A percentile compares a stretch with the other conserved stretches of the same genome.
phyloP scores from a whole-genome alignment of 306 rosid species.

The Parietaria judaica region DNA sequence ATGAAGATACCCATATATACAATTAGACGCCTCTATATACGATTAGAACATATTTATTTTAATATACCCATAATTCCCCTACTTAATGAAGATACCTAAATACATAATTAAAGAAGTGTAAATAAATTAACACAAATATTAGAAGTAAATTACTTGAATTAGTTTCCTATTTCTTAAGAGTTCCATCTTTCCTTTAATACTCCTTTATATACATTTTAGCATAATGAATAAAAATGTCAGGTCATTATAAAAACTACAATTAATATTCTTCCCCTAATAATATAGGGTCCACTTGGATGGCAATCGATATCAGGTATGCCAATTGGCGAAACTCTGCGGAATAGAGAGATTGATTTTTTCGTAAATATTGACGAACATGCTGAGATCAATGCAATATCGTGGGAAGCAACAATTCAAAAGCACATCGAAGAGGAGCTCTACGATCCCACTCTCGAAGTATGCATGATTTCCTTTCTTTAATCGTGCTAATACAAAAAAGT shows the following conservation, averaged over 20 bases:
- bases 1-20: not conserved
- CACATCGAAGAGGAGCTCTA: slow-evolving; percentile 88
- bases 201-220: too few species aligned
- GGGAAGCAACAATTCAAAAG: slow-evolving; percentile 89
- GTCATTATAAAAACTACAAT: not conserved
- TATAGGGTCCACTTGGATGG: slow-evolving; percentile 95
- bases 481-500: not conserved
- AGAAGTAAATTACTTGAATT: too few species aligned
- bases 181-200: too few species aligned
- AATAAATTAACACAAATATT: too few species aligned
- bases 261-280: slow-evolving; percentile 28
- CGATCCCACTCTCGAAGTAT: slow-evolving; percentile 67
- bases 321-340: slow-evolving; percentile 49
- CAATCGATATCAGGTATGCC: slow-evolving; percentile 67
- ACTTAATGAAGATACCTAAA: too few species aligned
- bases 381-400: slow-evolving; percentile 72
- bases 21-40: not conserved
- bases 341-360: slow-evolving; percentile 62
- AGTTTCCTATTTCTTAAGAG: too few species aligned
- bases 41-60: not conserved
- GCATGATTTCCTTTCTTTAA: not conserved
- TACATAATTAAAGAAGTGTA: too few species aligned
- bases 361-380: slow-evolving; percentile 51
- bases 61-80: too few species aligned
- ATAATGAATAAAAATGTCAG: too few species aligned